Evolutionary conservation across 1,139 yeast species (phyloP).

Genomic region (Suhomyces ambrosiae): DNA sequence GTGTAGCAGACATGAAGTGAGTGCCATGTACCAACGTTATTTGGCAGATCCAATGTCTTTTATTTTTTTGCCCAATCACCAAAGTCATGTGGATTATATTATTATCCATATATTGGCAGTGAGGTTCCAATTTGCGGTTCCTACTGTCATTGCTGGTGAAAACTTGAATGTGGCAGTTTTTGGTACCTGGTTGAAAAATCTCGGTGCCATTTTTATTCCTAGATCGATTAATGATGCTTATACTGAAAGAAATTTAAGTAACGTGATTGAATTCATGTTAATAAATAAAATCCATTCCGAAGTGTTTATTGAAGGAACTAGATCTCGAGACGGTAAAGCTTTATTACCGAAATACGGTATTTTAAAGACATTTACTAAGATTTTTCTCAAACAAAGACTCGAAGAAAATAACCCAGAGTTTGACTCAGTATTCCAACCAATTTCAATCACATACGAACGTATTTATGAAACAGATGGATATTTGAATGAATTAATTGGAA

Average conservation of each 20-base stretch:
- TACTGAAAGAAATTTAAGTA: constrained; percentile 58
- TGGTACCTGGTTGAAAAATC: constrained; percentile 47
- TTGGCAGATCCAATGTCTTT: constrained; percentile 47
- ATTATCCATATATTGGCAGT: constrained; percentile 60
- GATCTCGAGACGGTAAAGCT: constrained; percentile 67
- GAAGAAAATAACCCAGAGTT: constrained; percentile 46
- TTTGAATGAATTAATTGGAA: constrained; percentile 60
- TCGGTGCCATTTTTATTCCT: constrained; percentile 53
- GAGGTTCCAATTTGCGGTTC: constrained; percentile 58
- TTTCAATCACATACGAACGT: constrained; percentile 64
- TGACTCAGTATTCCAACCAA: constrained; percentile 53
- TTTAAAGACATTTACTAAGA: constrained; percentile 50
- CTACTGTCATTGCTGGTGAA: constrained; percentile 69
- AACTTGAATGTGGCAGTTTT: constrained; percentile 65
- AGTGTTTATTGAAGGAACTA: constrained; percentile 68
- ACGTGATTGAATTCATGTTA: constrained; percentile 55
- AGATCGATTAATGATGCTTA: constrained; percentile 54
- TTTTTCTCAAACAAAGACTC: constrained; percentile 48
- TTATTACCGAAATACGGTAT: constrained; percentile 68
- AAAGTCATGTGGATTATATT: constrained; percentile 67
- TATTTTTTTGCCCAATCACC: constrained; percentile 54
- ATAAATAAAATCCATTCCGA: constrained; percentile 57
- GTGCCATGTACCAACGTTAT: constrained; percentile 33
- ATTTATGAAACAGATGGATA: constrained; percentile 69
- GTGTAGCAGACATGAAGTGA: constrained; percentile 39